Percentiles rank a stretch among this genome's conserved stretches.
Conservation (phyloP, 106 monocot species). For the Triglochin maritima region DNA sequence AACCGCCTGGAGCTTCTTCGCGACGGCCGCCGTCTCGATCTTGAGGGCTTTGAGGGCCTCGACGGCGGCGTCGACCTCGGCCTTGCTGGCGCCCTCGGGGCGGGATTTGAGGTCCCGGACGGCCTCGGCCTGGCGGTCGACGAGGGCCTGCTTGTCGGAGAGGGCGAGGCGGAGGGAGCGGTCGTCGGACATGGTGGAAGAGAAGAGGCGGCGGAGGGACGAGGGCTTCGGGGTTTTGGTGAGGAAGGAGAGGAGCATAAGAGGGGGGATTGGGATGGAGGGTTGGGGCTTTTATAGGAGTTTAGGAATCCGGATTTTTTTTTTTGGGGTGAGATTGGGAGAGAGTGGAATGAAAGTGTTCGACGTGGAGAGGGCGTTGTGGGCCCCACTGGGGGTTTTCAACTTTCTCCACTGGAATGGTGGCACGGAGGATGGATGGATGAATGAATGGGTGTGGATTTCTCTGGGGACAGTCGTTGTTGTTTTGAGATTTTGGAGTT, state of each 20-base stretch:
- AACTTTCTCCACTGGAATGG: too few relatives aligned
- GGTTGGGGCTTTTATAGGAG: too few relatives aligned
- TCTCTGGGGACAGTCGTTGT: too few relatives aligned
- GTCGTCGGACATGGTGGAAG: slow-evolving; percentile 11
- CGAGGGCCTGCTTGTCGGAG: slow-evolving; percentile 36
- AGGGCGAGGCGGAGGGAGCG: slow-evolving; percentile 41
- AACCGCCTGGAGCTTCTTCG: slow-evolving; percentile 44
- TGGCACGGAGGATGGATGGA: too few relatives aligned
- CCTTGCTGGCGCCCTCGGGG: slow-evolving; percentile 7
- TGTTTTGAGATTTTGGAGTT: too few relatives aligned
- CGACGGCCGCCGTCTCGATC: slow-evolving; percentile 36
- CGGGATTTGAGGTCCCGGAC: slow-evolving; percentile 46
- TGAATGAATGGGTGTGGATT: too few relatives aligned
- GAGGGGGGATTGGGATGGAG: not conserved
- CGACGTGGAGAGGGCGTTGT: too few relatives aligned
- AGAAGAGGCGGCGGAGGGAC: not conserved
- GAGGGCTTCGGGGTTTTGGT: slow-evolving; percentile 6
- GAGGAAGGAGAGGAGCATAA: slow-evolving; percentile 3
- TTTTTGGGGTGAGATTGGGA: too few relatives aligned
- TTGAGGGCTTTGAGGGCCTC: slow-evolving; percentile 56
- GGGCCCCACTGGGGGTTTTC: too few relatives aligned
- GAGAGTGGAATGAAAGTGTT: too few relatives aligned
- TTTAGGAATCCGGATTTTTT: too few relatives aligned
- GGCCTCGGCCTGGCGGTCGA: slow-evolving; percentile 45
- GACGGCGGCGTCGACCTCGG: slow-evolving; percentile 58